These are phyloP conservation scores for Populus hybrid DNA, from an alignment of 441 rosid genomes.

Conservation along the genomic window DNA sequence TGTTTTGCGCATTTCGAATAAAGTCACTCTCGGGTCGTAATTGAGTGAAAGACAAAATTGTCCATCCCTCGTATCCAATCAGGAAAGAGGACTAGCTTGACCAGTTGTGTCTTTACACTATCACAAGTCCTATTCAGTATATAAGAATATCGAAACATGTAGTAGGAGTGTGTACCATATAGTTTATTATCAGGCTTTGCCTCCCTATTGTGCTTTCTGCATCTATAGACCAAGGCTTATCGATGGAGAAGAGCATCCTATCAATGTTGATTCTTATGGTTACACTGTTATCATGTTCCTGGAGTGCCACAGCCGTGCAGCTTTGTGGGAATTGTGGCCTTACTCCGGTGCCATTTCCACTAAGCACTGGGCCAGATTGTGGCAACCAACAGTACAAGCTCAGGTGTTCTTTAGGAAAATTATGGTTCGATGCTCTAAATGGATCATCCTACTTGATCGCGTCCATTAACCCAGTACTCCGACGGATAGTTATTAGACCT, in stretches of 20 bases:
- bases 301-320: constrained; percentile 12
- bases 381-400: constrained; percentile 49
- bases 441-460: constrained; percentile 44
- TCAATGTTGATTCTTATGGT: constrained; percentile 1
- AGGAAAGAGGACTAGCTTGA: not conserved
- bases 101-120: not conserved
- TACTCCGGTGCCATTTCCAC: constrained; percentile 45
- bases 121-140: not conserved
- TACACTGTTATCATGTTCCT: constrained; percentile 1
- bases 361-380: constrained; percentile 41
- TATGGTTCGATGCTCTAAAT: constrained; percentile 37
- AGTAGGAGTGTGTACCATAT: not conserved
- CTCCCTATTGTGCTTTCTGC: not conserved
- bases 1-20: constrained; percentile 1
- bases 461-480: constrained; percentile 27
- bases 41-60: not conserved
- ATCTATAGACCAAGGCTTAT: not conserved
- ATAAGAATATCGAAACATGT: not conserved
- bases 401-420: constrained; percentile 31
- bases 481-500: constrained; percentile 40
- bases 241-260: constrained; percentile 14
- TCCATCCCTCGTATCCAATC: not conserved
- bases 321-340: constrained; percentile 49
- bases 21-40: not conserved
- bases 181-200: not conserved